Conservation (phyloP, 768 basidiomycete genomes). For the Boletus rubroflammeus region DNA sequence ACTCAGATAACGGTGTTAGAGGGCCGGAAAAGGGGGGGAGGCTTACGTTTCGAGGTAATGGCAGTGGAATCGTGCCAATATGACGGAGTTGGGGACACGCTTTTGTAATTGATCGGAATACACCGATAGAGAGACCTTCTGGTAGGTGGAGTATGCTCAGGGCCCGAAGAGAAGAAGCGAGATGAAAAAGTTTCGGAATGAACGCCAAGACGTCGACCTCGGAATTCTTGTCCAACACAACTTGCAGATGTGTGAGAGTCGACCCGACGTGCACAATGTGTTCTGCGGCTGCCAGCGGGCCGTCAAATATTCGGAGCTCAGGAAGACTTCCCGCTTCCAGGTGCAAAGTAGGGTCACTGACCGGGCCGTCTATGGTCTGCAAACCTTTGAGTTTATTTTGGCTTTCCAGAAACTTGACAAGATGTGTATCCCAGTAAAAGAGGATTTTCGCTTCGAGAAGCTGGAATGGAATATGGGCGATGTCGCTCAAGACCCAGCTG, state of each 20-base stretch:
- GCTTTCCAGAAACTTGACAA: slow-evolving; percentile 46
- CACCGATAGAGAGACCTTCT: slow-evolving; percentile 30
- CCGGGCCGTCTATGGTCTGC: slow-evolving; percentile 29
- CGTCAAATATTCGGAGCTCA: slow-evolving; percentile 43
- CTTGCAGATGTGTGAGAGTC: slow-evolving; percentile 45
- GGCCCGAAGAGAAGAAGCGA: slow-evolving; percentile 34
- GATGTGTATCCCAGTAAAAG: slow-evolving; percentile 45
- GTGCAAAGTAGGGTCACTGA: slow-evolving; percentile 18
- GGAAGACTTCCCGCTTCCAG: slow-evolving; percentile 37
- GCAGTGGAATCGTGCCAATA: slow-evolving; percentile 37
- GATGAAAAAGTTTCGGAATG: slow-evolving; percentile 30
- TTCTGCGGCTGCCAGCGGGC: slow-evolving; percentile 39
- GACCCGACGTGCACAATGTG: slow-evolving; percentile 36
- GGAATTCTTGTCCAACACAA: slow-evolving; percentile 39
- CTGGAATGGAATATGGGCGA: slow-evolving; percentile 40
- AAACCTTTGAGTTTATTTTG: slow-evolving; percentile 43
- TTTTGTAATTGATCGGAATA: slow-evolving; percentile 32
- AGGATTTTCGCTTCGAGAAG: slow-evolving; percentile 47
- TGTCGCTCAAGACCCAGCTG: slow-evolving; percentile 45
- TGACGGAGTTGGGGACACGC: slow-evolving; percentile 35
- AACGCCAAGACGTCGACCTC: slow-evolving; percentile 29
- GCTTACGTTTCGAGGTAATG: slow-evolving; percentile 36
- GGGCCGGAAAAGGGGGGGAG: slow-evolving; percentile 1
- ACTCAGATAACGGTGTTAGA: slow-evolving; percentile 20
- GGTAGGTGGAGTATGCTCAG: slow-evolving; percentile 36